Evolutionary conservation across 106 monocot genomes (phyloP), one percentile per base, ranked within the genome.

Genomic region (Dioscorea zingiberensis): DNA sequence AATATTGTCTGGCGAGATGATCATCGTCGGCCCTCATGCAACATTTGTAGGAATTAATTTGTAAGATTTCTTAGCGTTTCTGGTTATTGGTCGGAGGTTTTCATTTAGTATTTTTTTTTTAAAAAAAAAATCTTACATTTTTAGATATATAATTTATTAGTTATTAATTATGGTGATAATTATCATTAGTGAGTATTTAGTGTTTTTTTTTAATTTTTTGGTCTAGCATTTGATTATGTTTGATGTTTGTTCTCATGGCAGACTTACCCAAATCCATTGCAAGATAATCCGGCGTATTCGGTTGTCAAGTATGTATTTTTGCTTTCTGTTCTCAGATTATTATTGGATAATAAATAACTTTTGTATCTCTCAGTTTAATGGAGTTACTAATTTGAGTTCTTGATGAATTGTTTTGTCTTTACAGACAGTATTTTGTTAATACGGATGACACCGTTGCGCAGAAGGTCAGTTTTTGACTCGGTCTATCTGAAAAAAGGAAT

Each of bases 371-470:
- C n/a, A 46, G 7, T 15, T 38, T 38, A 2, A 51, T 18, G 51
- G 51, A n/a, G 7, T 32, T 12, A 21, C 18, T 29, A 46, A 28
- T 38, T 23, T 32, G 13, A 44, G 11, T 10, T 44, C 13, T 19
- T 4, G 28, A 27, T 27, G 23, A 58, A 29, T 17, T 7, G 65
- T 60, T 61, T 58, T 23, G 23, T 65, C 6, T 69, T 69, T 25
- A 2, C 78, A 95, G 94, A 72, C 94, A 95, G 62, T 95, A 88
- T 70, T 91, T 95, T 71, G 87, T 95, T 30, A 76, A 87, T 65
- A 19, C 65, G 16, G 94, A 91, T 21, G 94, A 95, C 63, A 91
- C 87, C 4, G 94, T 95, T 55, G 74, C 80, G 3, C 80, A 83
- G 48, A 80, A 80, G 80, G 94, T 91, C 59, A 78, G 56, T 55